These are phyloP conservation scores for Syncephalastrum sp. DNA, from an alignment of 371 early-diverging fungal species.

Conservation along the genomic window DNA sequence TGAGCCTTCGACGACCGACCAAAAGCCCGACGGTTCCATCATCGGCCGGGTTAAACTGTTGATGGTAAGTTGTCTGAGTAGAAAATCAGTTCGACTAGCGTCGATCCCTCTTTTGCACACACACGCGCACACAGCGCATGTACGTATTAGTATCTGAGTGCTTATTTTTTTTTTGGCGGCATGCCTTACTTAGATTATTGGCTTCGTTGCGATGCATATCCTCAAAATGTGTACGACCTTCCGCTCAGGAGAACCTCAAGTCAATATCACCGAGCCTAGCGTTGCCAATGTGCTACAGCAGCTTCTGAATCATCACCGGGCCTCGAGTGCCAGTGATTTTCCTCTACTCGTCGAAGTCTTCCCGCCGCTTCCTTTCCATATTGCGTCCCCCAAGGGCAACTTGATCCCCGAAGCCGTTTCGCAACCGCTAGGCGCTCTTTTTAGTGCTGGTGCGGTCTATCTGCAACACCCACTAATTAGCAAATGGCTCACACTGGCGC, in stretches of 20 bases:
- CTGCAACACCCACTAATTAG: slow-evolving; percentile 61
- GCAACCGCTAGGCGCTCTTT: slow-evolving; percentile 36
- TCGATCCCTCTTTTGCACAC: background rate
- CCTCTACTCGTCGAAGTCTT: slow-evolving; percentile 52
- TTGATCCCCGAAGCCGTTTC: slow-evolving; percentile 35
- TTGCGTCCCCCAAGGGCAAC: slow-evolving; percentile 10
- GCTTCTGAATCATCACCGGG: slow-evolving; percentile 32
- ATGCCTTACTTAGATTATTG: slow-evolving; percentile 11
- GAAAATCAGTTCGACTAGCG: background rate
- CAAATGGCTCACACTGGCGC: slow-evolving; percentile 51
- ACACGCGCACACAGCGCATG: background rate
- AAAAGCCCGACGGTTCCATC: slow-evolving; percentile 48
- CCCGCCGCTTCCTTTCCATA: slow-evolving; percentile 43
- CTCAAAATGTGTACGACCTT: slow-evolving; percentile 58
- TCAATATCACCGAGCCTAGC: slow-evolving; percentile 29
- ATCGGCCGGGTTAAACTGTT: slow-evolving; percentile 55
- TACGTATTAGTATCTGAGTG: background rate
- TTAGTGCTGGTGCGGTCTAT: slow-evolving; percentile 48
- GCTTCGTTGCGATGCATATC: slow-evolving; percentile 57
- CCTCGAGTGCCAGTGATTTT: slow-evolving; percentile 20
- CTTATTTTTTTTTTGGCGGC: slow-evolving; percentile 2
- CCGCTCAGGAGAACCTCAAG: slow-evolving; percentile 18
- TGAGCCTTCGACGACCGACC: slow-evolving; percentile 7
- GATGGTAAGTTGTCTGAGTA: slow-evolving; percentile 9
- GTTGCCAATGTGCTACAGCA: slow-evolving; percentile 34